Evolutionary conservation across 257 asterid species (phyloP), one percentile per base, ranked within the genome.

Genomic region (Jaltomata sinuosa): DNA sequence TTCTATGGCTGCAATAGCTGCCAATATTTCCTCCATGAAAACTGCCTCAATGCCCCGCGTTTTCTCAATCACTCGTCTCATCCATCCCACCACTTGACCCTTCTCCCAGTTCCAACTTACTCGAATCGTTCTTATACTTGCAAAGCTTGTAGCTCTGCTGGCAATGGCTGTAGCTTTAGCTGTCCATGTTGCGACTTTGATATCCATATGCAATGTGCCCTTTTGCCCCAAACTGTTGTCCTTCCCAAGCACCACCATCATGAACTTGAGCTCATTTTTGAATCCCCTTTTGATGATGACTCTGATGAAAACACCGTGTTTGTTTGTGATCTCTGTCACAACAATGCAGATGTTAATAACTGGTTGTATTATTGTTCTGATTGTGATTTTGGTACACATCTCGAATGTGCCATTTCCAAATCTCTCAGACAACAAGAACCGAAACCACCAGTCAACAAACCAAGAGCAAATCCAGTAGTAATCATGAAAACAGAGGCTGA

Each of bases 111-210:
- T 36, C 89, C 92, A 16, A 86, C 88, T 0, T 88, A 86, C 29
- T 9, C 86, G 1, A 11, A 18, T 36, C 25, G 79, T 45, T 80
- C 86, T 10, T 86, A 29, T 54, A 32, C 65, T 21, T 86, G 90
- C 85, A 42, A 84, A 8, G 86, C 87, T 5, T 87, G 92, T 15
- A 80, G 84, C 0, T 83, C 84, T 6, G 10, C 16, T 7, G 90
- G 90, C 11, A 47, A 49, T 1, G 79, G 79, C 27, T 89, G 54
- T 74, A 50, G 87, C 61, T 86, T 71, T 42, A 67, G 86, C 31
- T 89, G 92, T 53, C 86, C 90, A 0, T 59, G 82, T 3, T 89
- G 90, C 50, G 79, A 86, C 38, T 83, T 85, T 15, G 90, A 89
- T 69, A 82, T 86, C 36, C 90, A 87, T 31, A 10, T 83, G 15